Base-by-base conservation (phyloP, 1,284 basidiomycete species). In the Melampsora larici-populina region DNA sequence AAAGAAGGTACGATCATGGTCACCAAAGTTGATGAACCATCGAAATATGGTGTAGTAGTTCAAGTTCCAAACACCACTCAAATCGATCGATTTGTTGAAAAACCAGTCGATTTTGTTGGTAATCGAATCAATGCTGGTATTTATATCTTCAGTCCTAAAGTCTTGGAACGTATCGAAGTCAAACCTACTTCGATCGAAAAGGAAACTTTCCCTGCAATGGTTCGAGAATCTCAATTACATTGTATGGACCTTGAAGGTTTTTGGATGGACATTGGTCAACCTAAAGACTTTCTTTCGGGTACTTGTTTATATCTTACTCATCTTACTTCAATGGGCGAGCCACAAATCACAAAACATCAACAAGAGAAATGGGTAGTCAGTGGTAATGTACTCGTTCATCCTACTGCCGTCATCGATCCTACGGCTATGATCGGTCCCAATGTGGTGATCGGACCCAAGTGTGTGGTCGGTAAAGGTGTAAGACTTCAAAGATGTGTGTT, bases 111-210 rank as follows among this genome's bases (percentile, higher is more conserved):
- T 80, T 87, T 86, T 78, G 86, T 87, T 77, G 86, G 86, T 63
- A 87, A 87, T 85, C 82, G 86, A 78, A 87, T 87, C 84, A 87
- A 87, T 83, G 86, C 86, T 79, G 86, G 86, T 82, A 87, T 87
- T 84, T 87, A 87, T 84, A 86, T 87, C 81, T 87, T 87, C 85
- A 86, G 86, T 85, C 86, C 86, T 17, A 84, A 83, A 58, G 83
- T 87, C 64, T 83, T 87, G 73, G 81, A 86, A 81, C 84, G 86
- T 73, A 87, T 87, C 79, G 85, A 87, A 83, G 85, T 86, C 78
- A 85, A 85, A 81, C 86, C 86, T 8, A 87, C 86, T 24, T 87
- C 86, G 55, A 87, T 87, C 81, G 86, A 87, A 83, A 85, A 85
- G 82, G 86, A 87, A 81, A 84, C 86, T 80, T 87, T 87, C 86